phyloP scores from a whole-genome alignment of 2,329 filamentous ascomycete genomes.

The Gliomastix tumulicola region DNA sequence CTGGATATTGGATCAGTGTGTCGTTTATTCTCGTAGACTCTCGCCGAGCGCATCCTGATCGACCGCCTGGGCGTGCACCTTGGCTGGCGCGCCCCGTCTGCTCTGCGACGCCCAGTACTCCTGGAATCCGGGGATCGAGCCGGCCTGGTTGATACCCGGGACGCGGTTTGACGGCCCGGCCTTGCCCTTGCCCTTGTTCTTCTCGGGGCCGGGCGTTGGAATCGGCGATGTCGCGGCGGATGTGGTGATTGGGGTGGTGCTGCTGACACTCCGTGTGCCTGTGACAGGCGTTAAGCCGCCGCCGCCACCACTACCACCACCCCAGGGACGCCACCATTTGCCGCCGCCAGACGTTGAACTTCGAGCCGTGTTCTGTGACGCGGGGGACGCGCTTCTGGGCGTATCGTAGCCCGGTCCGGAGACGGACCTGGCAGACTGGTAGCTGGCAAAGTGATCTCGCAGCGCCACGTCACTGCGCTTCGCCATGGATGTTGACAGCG shows the following conservation, averaged over 20 bases:
- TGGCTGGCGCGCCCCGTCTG: conserved; percentile 45
- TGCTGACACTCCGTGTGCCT: neutral
- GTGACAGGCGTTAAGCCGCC: too few relatives aligned
- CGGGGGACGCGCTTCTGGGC: conserved; percentile 14
- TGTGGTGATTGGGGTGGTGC: conserved; percentile 9
- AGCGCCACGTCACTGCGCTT: conserved; percentile 48
- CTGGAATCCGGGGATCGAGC: conserved; percentile 65
- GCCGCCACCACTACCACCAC: conserved; percentile 6
- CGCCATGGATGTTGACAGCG: conserved; percentile 36
- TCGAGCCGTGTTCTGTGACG: conserved; percentile 9
- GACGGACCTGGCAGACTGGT: conserved; percentile 22
- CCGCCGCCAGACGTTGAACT: conserved; percentile 23
- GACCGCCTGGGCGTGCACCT: conserved; percentile 49
- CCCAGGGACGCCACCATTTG: conserved; percentile 44
- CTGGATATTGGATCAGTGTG: too few relatives aligned
- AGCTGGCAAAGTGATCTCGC: conserved; percentile 44
- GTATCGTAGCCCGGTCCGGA: conserved; percentile 21
- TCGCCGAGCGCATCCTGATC: conserved; percentile 56
- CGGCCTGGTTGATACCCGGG: conserved; percentile 73
- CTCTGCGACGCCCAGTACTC: conserved; percentile 44
- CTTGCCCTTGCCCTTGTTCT: conserved; percentile 21
- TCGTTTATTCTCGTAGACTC: conserved; percentile 32
- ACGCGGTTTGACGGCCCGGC: conserved; percentile 38
- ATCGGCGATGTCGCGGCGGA: conserved; percentile 5
- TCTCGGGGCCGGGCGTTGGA: conserved; percentile 9